These are phyloP conservation scores for Friedmanniomyces simplex DNA, from an alignment of 495 filamentous ascomycete genomes.

Conservation along the genomic window DNA sequence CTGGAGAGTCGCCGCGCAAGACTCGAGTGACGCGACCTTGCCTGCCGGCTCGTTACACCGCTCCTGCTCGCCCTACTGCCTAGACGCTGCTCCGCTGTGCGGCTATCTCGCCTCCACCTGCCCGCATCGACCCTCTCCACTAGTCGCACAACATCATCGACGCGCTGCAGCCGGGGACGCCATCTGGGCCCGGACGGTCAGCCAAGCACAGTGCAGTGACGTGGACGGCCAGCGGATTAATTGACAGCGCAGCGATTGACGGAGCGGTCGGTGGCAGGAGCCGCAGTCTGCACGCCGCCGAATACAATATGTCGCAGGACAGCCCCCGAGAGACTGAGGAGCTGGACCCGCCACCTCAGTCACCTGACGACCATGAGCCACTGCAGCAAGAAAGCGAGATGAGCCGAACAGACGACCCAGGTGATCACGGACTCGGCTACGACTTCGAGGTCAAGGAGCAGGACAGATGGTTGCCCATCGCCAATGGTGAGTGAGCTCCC, in stretches of 20 bases:
- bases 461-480: conserved; percentile 98
- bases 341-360: conserved; percentile 84
- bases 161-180: conserved; percentile 16
- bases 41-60: conserved; percentile 1
- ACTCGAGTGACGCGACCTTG: conserved; percentile 2
- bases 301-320: conserved; percentile 34
- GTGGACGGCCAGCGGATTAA: conserved; percentile 33
- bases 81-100: not conserved
- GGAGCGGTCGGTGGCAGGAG: conserved; percentile 16
- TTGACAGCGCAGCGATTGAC: conserved; percentile 28
- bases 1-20: not conserved
- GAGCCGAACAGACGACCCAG: conserved; percentile 57
- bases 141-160: conserved; percentile 13
- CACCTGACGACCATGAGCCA: conserved; percentile 65
- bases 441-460: conserved; percentile 99
- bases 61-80: not conserved
- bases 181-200: conserved; percentile 6
- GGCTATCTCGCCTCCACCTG: conserved; percentile 10
- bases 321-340: conserved; percentile 65
- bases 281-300: conserved; percentile 67
- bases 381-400: conserved; percentile 29
- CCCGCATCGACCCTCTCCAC: not conserved
- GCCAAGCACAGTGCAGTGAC: conserved; percentile 23
- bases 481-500: conserved; percentile 80
- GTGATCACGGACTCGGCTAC: conserved; percentile 56